These are phyloP conservation scores for Bolboschoenus planiculmis DNA, from an alignment of 176 grass and related monocot species.

Conservation along the genomic window DNA sequence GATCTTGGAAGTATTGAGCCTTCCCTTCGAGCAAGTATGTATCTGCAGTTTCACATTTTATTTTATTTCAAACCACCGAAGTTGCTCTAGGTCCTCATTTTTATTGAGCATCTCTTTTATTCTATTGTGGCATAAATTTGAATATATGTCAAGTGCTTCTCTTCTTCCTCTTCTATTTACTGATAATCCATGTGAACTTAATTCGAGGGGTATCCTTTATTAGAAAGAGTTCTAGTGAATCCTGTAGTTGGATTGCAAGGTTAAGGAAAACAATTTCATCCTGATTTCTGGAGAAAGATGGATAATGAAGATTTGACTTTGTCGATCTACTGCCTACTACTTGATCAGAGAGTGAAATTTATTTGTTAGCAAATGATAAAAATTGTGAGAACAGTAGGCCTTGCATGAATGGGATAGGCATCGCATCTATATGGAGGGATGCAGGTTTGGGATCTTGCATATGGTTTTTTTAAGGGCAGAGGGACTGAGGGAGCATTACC, in stretches of 20 bases:
- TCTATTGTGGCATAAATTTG: not conserved
- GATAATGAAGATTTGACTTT: not conserved
- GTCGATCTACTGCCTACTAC: not conserved
- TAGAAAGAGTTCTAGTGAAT: not conserved
- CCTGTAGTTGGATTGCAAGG: not conserved
- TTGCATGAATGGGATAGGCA: too few species aligned
- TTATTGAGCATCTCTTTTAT: not conserved
- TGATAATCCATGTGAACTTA: not conserved
- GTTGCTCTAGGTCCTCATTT: not conserved
- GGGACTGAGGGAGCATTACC: not conserved
- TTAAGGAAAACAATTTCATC: not conserved
- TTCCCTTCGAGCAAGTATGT: slow-evolving; percentile 71
- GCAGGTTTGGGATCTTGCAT: not conserved
- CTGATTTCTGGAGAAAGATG: not conserved
- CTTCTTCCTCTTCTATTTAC: not conserved
- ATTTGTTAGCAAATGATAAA: not conserved
- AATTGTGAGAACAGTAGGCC: not conserved
- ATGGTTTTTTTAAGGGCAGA: not conserved
- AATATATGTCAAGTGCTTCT: not conserved
- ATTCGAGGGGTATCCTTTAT: not conserved
- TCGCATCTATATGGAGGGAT: not conserved
- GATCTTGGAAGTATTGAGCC: slow-evolving; percentile 73
- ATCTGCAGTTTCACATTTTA: slow-evolving; percentile 18
- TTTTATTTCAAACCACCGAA: not conserved
- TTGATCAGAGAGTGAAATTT: not conserved